These are phyloP conservation scores for Mycena latifolia DNA, from an alignment of 768 basidiomycete genomes.

Conservation along the genomic window DNA sequence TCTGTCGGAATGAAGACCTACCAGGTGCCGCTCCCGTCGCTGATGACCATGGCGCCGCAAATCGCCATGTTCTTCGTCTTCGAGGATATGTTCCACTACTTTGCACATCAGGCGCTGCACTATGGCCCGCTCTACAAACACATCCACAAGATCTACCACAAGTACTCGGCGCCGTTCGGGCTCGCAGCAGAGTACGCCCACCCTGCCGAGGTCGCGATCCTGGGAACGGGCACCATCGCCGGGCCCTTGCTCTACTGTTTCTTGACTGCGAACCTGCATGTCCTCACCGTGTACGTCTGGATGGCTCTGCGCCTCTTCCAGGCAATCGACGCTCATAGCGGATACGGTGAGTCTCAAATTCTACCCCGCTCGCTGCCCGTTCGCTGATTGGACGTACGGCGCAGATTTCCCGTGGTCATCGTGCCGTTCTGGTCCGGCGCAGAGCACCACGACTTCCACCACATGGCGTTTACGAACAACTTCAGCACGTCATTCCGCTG, in stretches of 20 bases:
- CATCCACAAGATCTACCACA: slow-evolving; percentile 98
- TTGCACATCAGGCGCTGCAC: slow-evolving; percentile 93
- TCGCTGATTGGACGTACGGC: background rate
- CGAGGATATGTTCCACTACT: slow-evolving; percentile 96
- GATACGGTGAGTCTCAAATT: slow-evolving; percentile 88
- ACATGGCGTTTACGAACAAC: slow-evolving; percentile 96
- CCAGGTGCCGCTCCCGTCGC: slow-evolving; percentile 91
- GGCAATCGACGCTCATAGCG: slow-evolving; percentile 96
- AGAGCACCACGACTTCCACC: slow-evolving; percentile 98
- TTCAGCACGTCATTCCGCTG: slow-evolving; percentile 95
- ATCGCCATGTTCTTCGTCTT: slow-evolving; percentile 93
- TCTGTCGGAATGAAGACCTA: slow-evolving; percentile 90
- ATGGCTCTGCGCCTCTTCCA: slow-evolving; percentile 95
- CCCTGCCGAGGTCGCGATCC: slow-evolving; percentile 95
- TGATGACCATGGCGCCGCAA: slow-evolving; percentile 78
- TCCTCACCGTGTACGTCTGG: slow-evolving; percentile 95
- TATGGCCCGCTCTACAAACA: slow-evolving; percentile 87
- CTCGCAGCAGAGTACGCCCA: slow-evolving; percentile 98
- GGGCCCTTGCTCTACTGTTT: slow-evolving; percentile 91
- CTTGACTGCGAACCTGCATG: slow-evolving; percentile 84
- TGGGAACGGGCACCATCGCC: slow-evolving; percentile 90
- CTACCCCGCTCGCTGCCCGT: no score
- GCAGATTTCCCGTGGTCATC: slow-evolving; percentile 98
- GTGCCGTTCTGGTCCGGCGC: slow-evolving; percentile 98
- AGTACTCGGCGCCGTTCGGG: slow-evolving; percentile 96